A percentile compares a stretch with the other conserved stretches of the same genome.
Conservation (phyloP, 768 basidiomycete species). For the Russula lepida region DNA sequence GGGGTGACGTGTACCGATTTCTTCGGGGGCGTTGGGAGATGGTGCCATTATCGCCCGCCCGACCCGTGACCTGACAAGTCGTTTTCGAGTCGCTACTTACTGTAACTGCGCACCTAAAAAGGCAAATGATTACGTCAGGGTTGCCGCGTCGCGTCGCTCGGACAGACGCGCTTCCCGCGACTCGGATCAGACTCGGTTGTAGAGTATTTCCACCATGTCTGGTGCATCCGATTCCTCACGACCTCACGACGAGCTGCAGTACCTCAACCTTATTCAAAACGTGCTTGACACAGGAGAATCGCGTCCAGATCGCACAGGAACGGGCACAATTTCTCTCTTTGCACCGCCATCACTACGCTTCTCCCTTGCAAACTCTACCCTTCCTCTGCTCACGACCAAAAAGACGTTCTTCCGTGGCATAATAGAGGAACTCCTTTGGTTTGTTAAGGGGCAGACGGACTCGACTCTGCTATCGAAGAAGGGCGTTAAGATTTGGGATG, state of each 20-base stretch:
- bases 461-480: conserved; percentile 63
- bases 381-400: conserved; percentile 93
- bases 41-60: conserved; percentile 11
- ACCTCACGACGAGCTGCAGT: conserved; percentile 80
- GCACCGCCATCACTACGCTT: conserved; percentile 88
- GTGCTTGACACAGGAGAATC: conserved; percentile 69
- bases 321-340: conserved; percentile 87
- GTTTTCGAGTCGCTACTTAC: too few relatives aligned
- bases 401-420: conserved; percentile 89
- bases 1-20: conserved; percentile 8
- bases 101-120: background rate
- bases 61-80: background rate
- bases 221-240: background rate
- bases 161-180: background rate
- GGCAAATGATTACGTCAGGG: conserved; percentile 5
- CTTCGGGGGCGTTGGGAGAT: conserved; percentile 17
- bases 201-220: background rate
- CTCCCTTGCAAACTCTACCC: conserved; percentile 61
- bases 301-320: conserved; percentile 89
- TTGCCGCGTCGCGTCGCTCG: conserved; percentile 20
- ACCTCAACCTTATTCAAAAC: conserved; percentile 70
- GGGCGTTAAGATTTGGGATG: conserved; percentile 96
- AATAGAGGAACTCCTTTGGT: conserved; percentile 92
- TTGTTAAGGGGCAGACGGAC: conserved; percentile 79
- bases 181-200: background rate